Evolutionary conservation across 192 early-diverging fungal species (phyloP), one percentile per base, ranked within the genome.

Genomic region (Entomortierella beljakovae): DNA sequence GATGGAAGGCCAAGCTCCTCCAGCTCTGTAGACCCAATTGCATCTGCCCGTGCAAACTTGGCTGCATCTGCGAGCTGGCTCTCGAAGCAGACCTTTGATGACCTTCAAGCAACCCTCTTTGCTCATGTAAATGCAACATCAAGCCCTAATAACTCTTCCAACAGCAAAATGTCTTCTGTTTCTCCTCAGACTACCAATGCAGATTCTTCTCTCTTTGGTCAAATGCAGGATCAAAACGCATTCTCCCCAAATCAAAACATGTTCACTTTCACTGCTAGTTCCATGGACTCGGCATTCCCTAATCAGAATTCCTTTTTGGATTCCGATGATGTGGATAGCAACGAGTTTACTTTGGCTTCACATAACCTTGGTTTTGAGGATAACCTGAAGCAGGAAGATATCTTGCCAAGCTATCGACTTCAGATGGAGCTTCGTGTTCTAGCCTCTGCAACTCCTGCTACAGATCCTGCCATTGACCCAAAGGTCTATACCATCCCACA

Each of bases 221-320:
- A 74, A 20, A 29, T 66, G 6, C 63, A 68, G 32, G 48, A 68
- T 15, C 61, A 68, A 18, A 15, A 61, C 1, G 51, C 74, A 15
- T 70, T 79, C 50, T 79, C 75, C 25, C 68, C 75, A 29, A 79
- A 79, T 51, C 75, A 79, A 65, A 79, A 79, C 68, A 70, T 69
- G 52, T 79, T 79, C 40, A 54, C 75, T 2, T 79, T 79, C 33
- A 35, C 67, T 2, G 49, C 68, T 2, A 50, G 56, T 16, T 79
- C 75, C 0, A 79, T 79, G 75, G 75, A 79, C 40, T 25, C 54
- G 2, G 61, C 31, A 0, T 79, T 79, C 51, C 56, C 75, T 1
- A 59, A 32, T 33, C 67, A 70, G 40, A 79, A 61, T 13, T 59
- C 55, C 0, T 79, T 79, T 57, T n/a, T 79, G 61, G 75, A 79